Evolutionary conservation across 179 eudicot species (phyloP).

Genomic region (Vitellaria paradoxa): DNA sequence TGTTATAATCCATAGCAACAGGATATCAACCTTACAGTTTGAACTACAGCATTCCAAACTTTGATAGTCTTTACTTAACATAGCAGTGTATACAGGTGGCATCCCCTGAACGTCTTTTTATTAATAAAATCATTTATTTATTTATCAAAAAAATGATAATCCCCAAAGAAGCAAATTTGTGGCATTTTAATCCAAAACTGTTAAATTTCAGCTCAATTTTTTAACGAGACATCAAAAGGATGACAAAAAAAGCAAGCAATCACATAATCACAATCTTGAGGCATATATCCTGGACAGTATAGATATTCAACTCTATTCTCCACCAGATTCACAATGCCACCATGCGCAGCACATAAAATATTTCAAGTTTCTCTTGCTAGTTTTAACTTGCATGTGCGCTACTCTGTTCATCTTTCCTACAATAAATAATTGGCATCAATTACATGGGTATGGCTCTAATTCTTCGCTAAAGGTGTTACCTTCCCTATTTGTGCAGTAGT

Average conservation of each 20-base stretch:
- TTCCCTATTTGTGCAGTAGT: background rate
- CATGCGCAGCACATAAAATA: background rate
- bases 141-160: background rate
- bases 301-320: background rate
- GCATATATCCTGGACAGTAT: background rate
- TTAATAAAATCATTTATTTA: too few species aligned
- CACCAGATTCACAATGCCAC: background rate
- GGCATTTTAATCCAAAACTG: background rate
- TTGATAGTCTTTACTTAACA: too few species aligned
- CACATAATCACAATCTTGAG: background rate
- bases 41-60: background rate
- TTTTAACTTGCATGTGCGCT: background rate
- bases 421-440: background rate
- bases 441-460: background rate
- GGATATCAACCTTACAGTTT: background rate
- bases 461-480: background rate
- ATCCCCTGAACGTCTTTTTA: too few species aligned
- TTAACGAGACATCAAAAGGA: background rate
- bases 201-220: background rate
- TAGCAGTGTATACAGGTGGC: too few species aligned
- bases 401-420: background rate
- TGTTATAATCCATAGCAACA: too few species aligned
- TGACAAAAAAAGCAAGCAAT: slow-evolving; percentile 3
- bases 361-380: background rate
- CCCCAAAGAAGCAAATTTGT: too few species aligned